A percentile compares a stretch with the other conserved stretches of the same genome.
phyloP scores from a whole-genome alignment of 2,329 filamentous ascomycete species.

The Trichoderma harzianum region DNA sequence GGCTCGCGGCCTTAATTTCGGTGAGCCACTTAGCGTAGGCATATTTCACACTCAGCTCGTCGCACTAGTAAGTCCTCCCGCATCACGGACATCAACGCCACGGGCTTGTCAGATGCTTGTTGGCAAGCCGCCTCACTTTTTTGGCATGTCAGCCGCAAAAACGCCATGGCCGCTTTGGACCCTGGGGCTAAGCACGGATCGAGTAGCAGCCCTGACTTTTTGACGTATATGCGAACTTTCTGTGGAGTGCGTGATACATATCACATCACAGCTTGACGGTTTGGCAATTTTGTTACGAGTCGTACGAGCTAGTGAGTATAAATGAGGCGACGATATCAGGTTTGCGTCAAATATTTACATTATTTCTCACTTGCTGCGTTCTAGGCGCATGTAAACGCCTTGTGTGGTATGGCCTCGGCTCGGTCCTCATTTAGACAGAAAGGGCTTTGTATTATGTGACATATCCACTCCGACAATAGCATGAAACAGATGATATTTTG shows the following conservation, averaged over 20 bases:
- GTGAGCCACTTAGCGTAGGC: constrained; percentile 7
- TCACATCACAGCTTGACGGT: not conserved
- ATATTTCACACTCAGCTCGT: not conserved
- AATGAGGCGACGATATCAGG: not conserved
- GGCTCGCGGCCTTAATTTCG: not conserved
- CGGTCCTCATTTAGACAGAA: not conserved
- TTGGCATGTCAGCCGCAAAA: not conserved
- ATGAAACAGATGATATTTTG: not conserved
- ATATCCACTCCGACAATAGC: not conserved
- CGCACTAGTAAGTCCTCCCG: not conserved
- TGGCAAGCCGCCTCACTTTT: not conserved
- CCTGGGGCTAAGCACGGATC: not conserved
- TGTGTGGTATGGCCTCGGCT: not conserved
- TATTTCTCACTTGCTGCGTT: too few relatives aligned
- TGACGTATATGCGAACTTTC: not conserved
- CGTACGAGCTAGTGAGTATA: not conserved
- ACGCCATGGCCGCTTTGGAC: not conserved
- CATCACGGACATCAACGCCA: not conserved
- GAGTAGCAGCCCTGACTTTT: not conserved
- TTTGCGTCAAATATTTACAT: not conserved
- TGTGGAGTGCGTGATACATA: not conserved
- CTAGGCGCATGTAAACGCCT: not conserved
- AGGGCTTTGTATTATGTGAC: not conserved
- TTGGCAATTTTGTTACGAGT: not conserved
- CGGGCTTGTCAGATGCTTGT: constrained; percentile 2